Percentiles rank a stretch among this genome's conserved stretches.
phyloP scores from a whole-genome alignment of 2,329 filamentous ascomycete genomes.

The Neodidymelliopsis sp. region DNA sequence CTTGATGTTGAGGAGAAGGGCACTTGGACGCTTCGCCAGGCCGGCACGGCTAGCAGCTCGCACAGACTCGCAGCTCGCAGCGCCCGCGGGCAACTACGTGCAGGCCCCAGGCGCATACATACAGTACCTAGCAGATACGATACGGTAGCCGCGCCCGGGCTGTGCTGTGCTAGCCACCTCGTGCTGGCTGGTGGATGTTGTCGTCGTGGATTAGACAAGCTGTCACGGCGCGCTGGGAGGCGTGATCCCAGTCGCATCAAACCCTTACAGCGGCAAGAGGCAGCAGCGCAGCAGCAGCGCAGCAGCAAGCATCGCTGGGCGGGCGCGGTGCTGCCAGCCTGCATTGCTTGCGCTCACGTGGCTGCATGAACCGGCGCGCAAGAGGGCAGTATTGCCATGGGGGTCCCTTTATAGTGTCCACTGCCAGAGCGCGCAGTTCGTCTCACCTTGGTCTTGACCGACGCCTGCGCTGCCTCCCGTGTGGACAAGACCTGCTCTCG shows the following conservation, averaged over 20 bases:
- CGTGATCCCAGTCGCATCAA: constrained; percentile 2
- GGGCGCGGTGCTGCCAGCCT: too few relatives aligned
- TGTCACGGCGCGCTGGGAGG: constrained; percentile 5
- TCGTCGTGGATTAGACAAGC: constrained; percentile 13
- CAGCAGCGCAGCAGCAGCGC: too few relatives aligned
- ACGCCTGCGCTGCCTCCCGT: constrained; percentile 11
- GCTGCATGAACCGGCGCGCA: constrained; percentile 19
- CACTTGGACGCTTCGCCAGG: background rate
- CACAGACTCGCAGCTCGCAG: too few relatives aligned
- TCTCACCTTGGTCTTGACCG: constrained; percentile 5
- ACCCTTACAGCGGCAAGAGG: constrained; percentile 27
- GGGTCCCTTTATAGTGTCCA: constrained; percentile 14
- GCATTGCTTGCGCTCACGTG: constrained; percentile 21
- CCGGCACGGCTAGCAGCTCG: background rate
- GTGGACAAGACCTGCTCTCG: constrained; percentile 10
- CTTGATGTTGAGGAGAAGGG: background rate
- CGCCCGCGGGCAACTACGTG: too few relatives aligned
- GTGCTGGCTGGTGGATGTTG: background rate
- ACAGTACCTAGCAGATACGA: too few relatives aligned
- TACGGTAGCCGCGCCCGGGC: constrained; percentile 3
- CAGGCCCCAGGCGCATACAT: too few relatives aligned
- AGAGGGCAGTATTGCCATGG: background rate
- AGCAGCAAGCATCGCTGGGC: constrained; percentile 24
- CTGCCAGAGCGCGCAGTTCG: constrained; percentile 2
- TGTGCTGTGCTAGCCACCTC: constrained; percentile 4